A percentile compares a stretch with the other conserved stretches of the same genome.
Evolutionary conservation across 352 stramenopile genomes (phyloP).

Genomic region (Pythium rishiriense): DNA sequence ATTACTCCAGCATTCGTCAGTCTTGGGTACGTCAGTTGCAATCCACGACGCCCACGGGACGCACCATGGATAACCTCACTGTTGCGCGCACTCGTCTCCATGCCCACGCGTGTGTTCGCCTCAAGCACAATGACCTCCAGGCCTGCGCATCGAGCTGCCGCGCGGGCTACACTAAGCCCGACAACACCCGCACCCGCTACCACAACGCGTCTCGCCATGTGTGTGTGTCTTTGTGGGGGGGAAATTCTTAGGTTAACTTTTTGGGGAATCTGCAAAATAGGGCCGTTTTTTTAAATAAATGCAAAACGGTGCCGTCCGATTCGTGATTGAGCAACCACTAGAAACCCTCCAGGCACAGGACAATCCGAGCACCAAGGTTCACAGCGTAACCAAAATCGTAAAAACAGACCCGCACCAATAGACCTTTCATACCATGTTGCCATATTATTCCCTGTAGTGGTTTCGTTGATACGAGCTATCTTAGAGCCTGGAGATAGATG

Average conservation of each 20-base stretch:
- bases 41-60: not conserved
- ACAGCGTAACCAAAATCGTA: too few species aligned
- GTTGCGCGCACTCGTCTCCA: constrained; percentile 91
- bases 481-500: too few species aligned
- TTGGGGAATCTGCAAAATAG: too few species aligned
- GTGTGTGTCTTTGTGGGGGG: too few species aligned
- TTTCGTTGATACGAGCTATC: too few species aligned
- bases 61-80: constrained; percentile 95
- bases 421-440: constrained; percentile 5
- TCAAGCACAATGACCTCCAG: constrained; percentile 90
- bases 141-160: constrained; percentile 42
- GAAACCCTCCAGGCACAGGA: too few species aligned
- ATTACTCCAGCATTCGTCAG: not conserved
- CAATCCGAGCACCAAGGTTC: too few species aligned
- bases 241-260: too few species aligned
- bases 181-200: constrained; percentile 78
- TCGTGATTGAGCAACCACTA: too few species aligned
- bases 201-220: constrained; percentile 57
- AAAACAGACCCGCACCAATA: too few species aligned
- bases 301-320: too few species aligned
- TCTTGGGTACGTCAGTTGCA: not conserved
- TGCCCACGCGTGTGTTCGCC: constrained; percentile 72
- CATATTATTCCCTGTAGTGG: not conserved
- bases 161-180: constrained; percentile 67
- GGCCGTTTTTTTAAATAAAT: too few species aligned